A percentile compares a stretch with the other conserved stretches of the same genome.
phyloP scores from a whole-genome alignment of 805 yeast species.

The Saccharomycopsis sp. region DNA sequence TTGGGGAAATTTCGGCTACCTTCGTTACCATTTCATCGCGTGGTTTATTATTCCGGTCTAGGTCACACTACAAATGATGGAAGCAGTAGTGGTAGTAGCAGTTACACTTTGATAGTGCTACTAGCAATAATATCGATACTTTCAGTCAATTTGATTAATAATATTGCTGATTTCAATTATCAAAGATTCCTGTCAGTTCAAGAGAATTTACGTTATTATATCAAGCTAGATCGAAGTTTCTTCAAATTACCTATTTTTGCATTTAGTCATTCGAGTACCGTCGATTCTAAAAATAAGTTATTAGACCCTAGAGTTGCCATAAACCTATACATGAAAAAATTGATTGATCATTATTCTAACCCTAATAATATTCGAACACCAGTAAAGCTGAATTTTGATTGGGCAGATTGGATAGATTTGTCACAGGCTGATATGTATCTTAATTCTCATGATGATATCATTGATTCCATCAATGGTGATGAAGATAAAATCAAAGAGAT shows the following conservation, averaged over 20 bases:
- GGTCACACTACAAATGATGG: not conserved
- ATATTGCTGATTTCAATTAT: conserved; percentile 8
- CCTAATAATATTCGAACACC: not conserved
- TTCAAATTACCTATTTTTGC: conserved; percentile 20
- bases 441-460: conserved; percentile 25
- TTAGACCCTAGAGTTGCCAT: conserved; percentile 17
- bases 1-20: not conserved
- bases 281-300: conserved; percentile 3
- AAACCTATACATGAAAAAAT: conserved; percentile 6
- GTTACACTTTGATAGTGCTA: conserved; percentile 1
- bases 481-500: conserved; percentile 9
- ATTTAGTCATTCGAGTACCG: conserved; percentile 2
- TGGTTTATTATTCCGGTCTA: not conserved
- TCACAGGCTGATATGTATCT: conserved; percentile 26
- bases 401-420: conserved; percentile 31
- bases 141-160: conserved; percentile 6
- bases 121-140: conserved; percentile 4
- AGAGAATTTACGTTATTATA: conserved; percentile 15
- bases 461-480: conserved; percentile 12
- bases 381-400: conserved; percentile 23
- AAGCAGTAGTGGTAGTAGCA: not conserved
- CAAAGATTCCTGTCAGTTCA: conserved; percentile 7
- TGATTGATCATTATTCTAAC: conserved; percentile 5
- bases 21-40: not conserved
- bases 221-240: conserved; percentile 15